These are phyloP conservation scores for Calonectria hongkongensis DNA, from an alignment of 2,329 filamentous ascomycete species.

Conservation along the genomic window DNA sequence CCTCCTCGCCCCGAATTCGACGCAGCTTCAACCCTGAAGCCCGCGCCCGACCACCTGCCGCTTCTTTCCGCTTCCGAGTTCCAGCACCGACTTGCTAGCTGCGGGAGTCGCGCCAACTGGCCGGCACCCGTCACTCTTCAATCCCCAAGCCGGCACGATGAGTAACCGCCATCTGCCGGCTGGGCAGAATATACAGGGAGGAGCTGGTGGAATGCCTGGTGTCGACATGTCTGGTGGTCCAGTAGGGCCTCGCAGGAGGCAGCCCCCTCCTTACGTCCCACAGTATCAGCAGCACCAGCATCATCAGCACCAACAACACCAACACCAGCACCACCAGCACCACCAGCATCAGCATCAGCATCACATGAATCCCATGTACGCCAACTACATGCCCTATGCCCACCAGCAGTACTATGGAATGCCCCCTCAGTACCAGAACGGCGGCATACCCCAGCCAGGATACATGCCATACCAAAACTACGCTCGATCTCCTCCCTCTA, in stretches of 20 bases:
- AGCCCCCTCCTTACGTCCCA: conserved; percentile 61
- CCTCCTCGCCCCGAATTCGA: conserved; percentile 35
- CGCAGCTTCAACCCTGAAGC: conserved; percentile 50
- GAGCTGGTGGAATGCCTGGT: conserved; percentile 58
- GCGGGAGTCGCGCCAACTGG: conserved; percentile 60
- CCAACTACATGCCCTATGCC: conserved; percentile 71
- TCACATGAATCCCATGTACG: conserved; percentile 69
- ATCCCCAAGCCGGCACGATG: conserved; percentile 83
- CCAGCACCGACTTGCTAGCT: conserved; percentile 46
- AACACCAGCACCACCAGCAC: conserved; percentile 59
- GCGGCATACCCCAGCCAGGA: conserved; percentile 64
- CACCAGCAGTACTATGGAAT: conserved; percentile 70
- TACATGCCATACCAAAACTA: conserved; percentile 72
- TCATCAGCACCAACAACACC: conserved; percentile 54
- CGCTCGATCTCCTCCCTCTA: conserved; percentile 69
- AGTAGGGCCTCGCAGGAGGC: conserved; percentile 62
- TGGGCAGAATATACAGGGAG: conserved; percentile 78
- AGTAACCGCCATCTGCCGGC: conserved; percentile 85
- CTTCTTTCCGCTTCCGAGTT: conserved; percentile 41
- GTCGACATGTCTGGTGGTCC: conserved; percentile 60
- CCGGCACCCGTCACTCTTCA: conserved; percentile 58
- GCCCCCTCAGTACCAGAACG: conserved; percentile 64
- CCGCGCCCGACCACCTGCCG: conserved; percentile 37
- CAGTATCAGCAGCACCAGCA: conserved; percentile 64
- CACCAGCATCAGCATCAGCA: conserved; percentile 62